Evolutionary conservation across 495 filamentous ascomycete genomes (phyloP), one percentile per base, ranked within the genome.

Genomic region (Hypoxylon subgilvum): DNA sequence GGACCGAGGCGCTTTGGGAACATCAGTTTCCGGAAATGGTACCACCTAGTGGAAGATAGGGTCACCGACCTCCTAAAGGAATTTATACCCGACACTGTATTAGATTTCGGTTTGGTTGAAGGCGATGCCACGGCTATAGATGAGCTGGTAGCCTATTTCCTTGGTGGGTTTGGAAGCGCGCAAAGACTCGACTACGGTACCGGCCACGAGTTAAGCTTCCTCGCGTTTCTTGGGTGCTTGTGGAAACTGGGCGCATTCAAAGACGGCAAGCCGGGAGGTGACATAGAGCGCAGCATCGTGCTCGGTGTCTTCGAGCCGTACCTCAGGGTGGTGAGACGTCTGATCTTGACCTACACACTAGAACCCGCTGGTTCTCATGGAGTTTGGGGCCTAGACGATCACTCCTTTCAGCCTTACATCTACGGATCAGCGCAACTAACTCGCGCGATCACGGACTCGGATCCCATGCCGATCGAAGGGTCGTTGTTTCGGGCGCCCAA

Each of bases 361-460:
- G 94, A 99, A 69, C 94, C 94, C 0, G 94, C 94, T 6, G 94
- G 92, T 13, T 95, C 91, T 32, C 92, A 97, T 69, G 92, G 92
- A 13, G 92, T 97, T 40, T 97, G 92, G 92, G 92, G 92, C 28
- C 76, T 99, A 31, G 94, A 99, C 71, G 94, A 99, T 75, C 95
- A 99, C 73, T 91, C 86, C 30, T 97, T 97, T 74, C 74, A 94
- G n/a, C 90, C 94, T 0, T 99, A 97, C 76, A 87, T 99, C 41
- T 94, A 97, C 67, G 94, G 94, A 8, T 95, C 92, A 2, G 89
- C 92, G 6, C 92, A 99, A 74, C 76, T 91, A 17, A 88, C 85
- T 6, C 88, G 89, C 1, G 82, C 93, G 1, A 88, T 96, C 39
- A 76, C 75, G 16, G 76, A 78, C 22, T 69, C 77, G 6, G 86